These are phyloP conservation scores for Mucuna pruriens DNA, from an alignment of 306 rosid genomes.

Conservation along the genomic window DNA sequence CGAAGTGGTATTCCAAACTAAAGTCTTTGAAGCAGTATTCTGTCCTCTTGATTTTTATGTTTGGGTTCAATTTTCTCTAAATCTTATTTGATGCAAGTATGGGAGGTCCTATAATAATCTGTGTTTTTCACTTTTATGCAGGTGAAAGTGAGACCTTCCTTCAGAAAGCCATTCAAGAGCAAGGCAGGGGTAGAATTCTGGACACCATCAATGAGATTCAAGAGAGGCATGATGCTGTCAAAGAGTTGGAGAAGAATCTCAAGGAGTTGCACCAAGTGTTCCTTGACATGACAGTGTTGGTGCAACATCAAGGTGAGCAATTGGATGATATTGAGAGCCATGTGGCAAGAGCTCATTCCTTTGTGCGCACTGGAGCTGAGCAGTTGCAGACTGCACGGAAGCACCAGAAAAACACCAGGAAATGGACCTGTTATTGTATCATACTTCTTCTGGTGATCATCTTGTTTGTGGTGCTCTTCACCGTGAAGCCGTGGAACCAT, in stretches of 20 bases:
- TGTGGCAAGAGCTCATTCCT: constrained; percentile 76
- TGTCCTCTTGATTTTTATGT: not conserved
- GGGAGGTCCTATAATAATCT: constrained; percentile 4
- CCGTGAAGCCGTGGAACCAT: constrained; percentile 44
- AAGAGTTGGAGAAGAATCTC: constrained; percentile 88
- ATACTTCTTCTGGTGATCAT: constrained; percentile 62
- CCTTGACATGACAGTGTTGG: constrained; percentile 96
- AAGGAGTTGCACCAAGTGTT: constrained; percentile 93
- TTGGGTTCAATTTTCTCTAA: not conserved
- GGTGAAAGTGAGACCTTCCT: constrained; percentile 97
- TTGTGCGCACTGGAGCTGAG: constrained; percentile 67
- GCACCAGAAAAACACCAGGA: constrained; percentile 84
- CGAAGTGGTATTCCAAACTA: not conserved
- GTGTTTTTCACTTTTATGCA: constrained; percentile 39
- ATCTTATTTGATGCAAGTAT: not conserved
- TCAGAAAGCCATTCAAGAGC: constrained; percentile 96
- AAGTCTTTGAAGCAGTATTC: constrained; percentile 1
- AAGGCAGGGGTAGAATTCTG: constrained; percentile 84
- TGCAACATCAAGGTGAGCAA: constrained; percentile 91
- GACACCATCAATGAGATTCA: constrained; percentile 95
- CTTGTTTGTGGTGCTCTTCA: constrained; percentile 61
- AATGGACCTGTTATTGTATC: constrained; percentile 74
- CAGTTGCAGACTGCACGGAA: constrained; percentile 64
- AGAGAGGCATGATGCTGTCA: constrained; percentile 96
- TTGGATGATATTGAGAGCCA: constrained; percentile 89